Conservation (phyloP, 805 yeast species). For the Yarrowia sp. region DNA sequence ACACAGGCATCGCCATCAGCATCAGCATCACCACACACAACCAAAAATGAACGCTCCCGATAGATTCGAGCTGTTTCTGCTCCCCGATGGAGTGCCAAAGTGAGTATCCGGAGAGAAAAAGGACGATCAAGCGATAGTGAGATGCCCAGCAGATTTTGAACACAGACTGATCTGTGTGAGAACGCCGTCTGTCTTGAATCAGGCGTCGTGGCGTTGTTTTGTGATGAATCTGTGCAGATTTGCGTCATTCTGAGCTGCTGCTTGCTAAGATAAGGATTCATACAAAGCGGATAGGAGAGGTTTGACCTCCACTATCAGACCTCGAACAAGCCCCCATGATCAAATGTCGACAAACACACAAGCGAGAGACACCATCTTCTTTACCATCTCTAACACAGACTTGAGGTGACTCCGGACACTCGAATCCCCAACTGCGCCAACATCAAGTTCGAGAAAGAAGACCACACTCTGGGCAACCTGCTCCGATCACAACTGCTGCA, state of each 20-base stretch:
- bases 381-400: constrained; percentile 41
- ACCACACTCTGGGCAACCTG: constrained; percentile 92
- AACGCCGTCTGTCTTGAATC: no score
- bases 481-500: constrained; percentile 80
- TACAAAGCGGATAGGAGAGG: no score
- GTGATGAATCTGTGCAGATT: no score
- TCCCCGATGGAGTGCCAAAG: constrained; percentile 98
- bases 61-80: constrained; percentile 90
- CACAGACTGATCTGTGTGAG: neutral
- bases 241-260: no score
- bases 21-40: neutral
- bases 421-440: constrained; percentile 94
- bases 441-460: constrained; percentile 92
- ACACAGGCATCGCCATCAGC: neutral
- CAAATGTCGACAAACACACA: no score
- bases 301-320: no score
- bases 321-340: no score
- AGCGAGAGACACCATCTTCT: neutral
- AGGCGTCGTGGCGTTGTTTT: neutral
- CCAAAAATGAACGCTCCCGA: constrained; percentile 93
- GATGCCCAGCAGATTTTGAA: neutral
- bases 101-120: constrained; percentile 41
- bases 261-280: no score
- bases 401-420: constrained; percentile 87
- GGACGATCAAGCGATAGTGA: neutral